Percentiles rank a stretch among this genome's conserved stretches.
Evolutionary conservation across 225 moss, liverwort and hornwort species (phyloP).

Genomic region (Anthoceros angustus): DNA sequence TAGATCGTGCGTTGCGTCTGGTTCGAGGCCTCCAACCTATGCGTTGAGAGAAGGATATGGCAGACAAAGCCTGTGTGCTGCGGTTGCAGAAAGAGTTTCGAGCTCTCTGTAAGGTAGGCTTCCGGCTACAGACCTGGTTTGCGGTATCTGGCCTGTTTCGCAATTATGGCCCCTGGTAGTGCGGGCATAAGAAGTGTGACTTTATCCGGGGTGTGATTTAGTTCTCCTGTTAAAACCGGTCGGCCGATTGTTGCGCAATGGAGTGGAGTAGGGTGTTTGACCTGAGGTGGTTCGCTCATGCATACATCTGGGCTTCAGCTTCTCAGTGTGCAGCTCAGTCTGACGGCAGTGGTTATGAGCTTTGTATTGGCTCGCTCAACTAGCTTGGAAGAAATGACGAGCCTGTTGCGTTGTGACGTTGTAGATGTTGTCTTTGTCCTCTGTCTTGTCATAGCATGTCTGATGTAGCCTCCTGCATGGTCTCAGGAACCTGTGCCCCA

Average conservation of each 20-base stretch:
- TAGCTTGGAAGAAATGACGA: too few species aligned
- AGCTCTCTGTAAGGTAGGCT: conserved; percentile 67
- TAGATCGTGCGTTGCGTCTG: too few species aligned
- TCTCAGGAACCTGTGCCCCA: conserved; percentile 90
- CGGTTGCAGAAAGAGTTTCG: conserved; percentile 96
- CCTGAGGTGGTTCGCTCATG: not conserved
- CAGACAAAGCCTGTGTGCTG: conserved; percentile 88
- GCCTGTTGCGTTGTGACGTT: not conserved
- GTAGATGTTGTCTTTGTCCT: not conserved
- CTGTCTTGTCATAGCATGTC: too few species aligned
- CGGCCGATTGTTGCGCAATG: not conserved
- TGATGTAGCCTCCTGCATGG: not conserved
- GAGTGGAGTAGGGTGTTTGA: not conserved
- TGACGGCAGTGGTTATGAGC: too few species aligned
- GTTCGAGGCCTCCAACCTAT: not conserved
- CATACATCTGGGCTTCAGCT: not conserved
- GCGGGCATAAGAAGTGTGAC: not conserved
- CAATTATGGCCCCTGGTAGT: not conserved
- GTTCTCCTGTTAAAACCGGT: not conserved
- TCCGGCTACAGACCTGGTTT: not conserved
- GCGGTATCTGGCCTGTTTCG: too few species aligned
- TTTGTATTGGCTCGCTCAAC: too few species aligned
- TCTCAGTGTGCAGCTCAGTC: not conserved
- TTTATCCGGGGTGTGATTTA: not conserved
- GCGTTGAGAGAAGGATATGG: conserved; percentile 41